Conservation (phyloP, 2,329 filamentous ascomycete species). For the Colletotrichum tamarilloi region DNA sequence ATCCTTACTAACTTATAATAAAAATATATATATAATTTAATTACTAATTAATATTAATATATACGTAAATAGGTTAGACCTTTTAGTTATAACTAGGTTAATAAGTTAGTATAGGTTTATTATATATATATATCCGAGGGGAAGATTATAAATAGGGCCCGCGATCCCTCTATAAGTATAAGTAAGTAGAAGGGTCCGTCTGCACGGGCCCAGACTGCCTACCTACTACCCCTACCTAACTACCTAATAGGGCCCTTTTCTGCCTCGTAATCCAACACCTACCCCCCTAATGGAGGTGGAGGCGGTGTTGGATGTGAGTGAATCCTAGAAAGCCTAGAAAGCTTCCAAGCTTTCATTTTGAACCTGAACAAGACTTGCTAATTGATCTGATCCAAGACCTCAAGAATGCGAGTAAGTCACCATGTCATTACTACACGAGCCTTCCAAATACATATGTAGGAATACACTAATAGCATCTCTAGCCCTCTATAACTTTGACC, state of each 20-base stretch:
- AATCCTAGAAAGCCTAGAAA: background rate
- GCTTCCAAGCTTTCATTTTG: background rate
- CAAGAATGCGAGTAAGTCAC: background rate
- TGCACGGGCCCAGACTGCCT: too few relatives aligned
- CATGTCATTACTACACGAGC: background rate
- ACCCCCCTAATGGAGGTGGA: background rate
- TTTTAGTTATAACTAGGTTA: too few relatives aligned
- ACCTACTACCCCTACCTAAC: too few relatives aligned
- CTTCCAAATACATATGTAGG: background rate
- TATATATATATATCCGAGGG: too few relatives aligned
- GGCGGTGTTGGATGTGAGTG: background rate
- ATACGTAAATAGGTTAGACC: fast-evolving
- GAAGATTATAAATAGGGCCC: too few relatives aligned
- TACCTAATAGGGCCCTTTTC: too few relatives aligned
- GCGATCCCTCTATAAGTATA: too few relatives aligned
- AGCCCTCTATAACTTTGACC: background rate
- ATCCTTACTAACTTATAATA: fast-evolving
- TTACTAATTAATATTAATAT: too few relatives aligned
- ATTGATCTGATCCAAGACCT: background rate
- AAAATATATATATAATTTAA: too few relatives aligned
- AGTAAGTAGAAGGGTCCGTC: too few relatives aligned
- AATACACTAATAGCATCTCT: background rate
- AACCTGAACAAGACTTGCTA: background rate
- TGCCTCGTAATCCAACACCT: too few relatives aligned
- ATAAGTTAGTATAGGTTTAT: too few relatives aligned